phyloP scores from a whole-genome alignment of 352 stramenopile genomes.

The Blastocystis sp. region DNA sequence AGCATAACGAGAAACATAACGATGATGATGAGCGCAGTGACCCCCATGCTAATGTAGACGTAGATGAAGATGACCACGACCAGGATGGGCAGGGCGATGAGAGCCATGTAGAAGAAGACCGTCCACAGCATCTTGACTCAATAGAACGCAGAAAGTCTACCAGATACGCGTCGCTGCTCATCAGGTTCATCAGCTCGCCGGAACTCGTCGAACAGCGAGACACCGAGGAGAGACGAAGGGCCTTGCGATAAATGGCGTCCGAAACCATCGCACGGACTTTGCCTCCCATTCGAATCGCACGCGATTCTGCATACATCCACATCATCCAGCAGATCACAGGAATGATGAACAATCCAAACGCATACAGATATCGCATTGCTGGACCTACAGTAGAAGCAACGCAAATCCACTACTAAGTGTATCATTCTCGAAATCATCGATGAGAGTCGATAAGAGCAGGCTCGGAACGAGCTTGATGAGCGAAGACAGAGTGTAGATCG shows the following conservation, averaged over 20 bases:
- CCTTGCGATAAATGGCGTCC: conserved; percentile 70
- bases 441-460: not conserved
- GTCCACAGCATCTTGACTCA: not conserved
- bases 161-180: conserved; percentile 55
- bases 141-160: not conserved
- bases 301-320: not conserved
- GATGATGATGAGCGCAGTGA: not conserved
- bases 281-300: not conserved
- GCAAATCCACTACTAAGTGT: not conserved
- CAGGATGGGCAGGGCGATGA: not conserved
- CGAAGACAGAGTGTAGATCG: not conserved
- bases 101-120: not conserved
- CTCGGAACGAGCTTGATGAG: conserved; percentile 39
- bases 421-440: conserved; percentile 21
- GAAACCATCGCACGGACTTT: conserved; percentile 11
- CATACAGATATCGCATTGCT: conserved; percentile 8
- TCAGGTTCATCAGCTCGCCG: conserved; percentile 65
- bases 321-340: conserved; percentile 40
- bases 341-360: not conserved
- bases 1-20: conserved; percentile 51
- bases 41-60: not conserved
- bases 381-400: not conserved
- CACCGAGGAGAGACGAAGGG: conserved; percentile 66
- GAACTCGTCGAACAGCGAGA: conserved; percentile 64
- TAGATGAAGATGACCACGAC: conserved; percentile 7